Evolutionary conservation across 2,329 filamentous ascomycete species (phyloP).

Genomic region (Pestalotiopsis sp.): DNA sequence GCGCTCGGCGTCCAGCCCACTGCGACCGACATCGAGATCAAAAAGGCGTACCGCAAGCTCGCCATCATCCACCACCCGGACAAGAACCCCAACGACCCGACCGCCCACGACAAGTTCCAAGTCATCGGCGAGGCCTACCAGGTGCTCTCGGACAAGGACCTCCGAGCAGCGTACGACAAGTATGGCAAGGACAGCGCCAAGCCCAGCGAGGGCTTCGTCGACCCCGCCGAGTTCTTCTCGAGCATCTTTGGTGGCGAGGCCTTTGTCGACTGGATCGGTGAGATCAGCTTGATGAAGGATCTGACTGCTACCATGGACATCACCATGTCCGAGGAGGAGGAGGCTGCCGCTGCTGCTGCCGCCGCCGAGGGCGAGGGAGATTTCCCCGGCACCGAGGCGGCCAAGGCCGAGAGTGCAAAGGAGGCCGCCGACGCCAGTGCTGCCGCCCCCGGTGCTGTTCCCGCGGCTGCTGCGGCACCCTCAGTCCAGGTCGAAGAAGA

Average conservation of each 20-base stretch:
- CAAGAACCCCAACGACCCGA: constrained; percentile 97
- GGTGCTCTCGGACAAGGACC: constrained; percentile 84
- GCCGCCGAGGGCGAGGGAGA: constrained; percentile 54
- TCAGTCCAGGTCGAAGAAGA: constrained; percentile 37
- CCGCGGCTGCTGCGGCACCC: constrained; percentile 26
- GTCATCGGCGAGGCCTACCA: constrained; percentile 75
- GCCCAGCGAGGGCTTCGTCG: constrained; percentile 89
- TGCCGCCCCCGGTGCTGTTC: constrained; percentile 32
- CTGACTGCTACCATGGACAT: constrained; percentile 98
- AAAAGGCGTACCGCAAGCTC: constrained; percentile 93
- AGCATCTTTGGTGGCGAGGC: constrained; percentile 98
- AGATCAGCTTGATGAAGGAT: constrained; percentile 98
- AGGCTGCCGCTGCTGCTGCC: constrained; percentile 57
- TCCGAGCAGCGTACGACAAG: constrained; percentile 93
- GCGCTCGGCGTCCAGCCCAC: constrained; percentile 81
- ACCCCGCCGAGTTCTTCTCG: constrained; percentile 96
- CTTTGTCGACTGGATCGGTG: constrained; percentile 94
- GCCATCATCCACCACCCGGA: constrained; percentile 95
- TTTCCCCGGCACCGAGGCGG: constrained; percentile 60
- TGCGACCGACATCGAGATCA: constrained; percentile 90
- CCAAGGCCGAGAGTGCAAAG: constrained; percentile 59
- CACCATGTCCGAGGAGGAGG: constrained; percentile 80
- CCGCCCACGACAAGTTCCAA: constrained; percentile 93
- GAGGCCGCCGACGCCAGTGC: constrained; percentile 26
- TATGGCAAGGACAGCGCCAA: constrained; percentile 94